Base-by-base conservation (phyloP, 1,284 basidiomycete species). In the Fomitopsis pinicola region DNA sequence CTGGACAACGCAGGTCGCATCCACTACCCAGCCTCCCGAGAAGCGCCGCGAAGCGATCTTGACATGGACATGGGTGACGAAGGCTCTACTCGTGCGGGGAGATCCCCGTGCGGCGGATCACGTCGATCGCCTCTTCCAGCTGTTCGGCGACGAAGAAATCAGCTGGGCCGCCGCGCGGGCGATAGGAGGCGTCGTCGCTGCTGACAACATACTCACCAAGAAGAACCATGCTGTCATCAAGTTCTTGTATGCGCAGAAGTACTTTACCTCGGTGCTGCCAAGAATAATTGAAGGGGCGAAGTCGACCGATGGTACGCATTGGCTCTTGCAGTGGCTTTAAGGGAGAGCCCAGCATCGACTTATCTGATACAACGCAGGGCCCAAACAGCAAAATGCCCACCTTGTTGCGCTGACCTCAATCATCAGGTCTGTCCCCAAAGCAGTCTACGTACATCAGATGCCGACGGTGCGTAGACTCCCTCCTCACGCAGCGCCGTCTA, bases 161-260 rank as follows among this genome's bases (percentile, higher is more conserved):
- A 81, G 80, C 19, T 84, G 85, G 80, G 81, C 86, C 60, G 92
- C 90, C 14, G 94, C 92, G 0, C 84, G 82, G 59, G 85, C 86
- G 0, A 77, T 97, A 46, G 90, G 91, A 1, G 75, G 85, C 35
- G 78, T 95, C 30, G 83, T 86, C 12, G 78, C 78, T 26, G 67
- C 78, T 4, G 88, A 91, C 65, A 72, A 76, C 12, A 73, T 90
- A n/a, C 71, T 95, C 62, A 88, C 84, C 6, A 95, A 94, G 74
- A 78, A 80, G 55, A 91, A 95, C 68, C 82, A 89, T 73, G 85
- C 91, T 2, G 81, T 90, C 6, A 78, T 93, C 42, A 89, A 87
- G 80, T 95, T 95, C 42, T 77, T 97, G 19, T 87, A 92, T 74
- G 86, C 88, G 38, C 97, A 99, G 73, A 92, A 89, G 73, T 90